Evolutionary conservation across 2,329 filamentous ascomycete genomes (phyloP), one percentile per base, ranked within the genome.

Genomic region (Aureobasidium leucospermi): DNA sequence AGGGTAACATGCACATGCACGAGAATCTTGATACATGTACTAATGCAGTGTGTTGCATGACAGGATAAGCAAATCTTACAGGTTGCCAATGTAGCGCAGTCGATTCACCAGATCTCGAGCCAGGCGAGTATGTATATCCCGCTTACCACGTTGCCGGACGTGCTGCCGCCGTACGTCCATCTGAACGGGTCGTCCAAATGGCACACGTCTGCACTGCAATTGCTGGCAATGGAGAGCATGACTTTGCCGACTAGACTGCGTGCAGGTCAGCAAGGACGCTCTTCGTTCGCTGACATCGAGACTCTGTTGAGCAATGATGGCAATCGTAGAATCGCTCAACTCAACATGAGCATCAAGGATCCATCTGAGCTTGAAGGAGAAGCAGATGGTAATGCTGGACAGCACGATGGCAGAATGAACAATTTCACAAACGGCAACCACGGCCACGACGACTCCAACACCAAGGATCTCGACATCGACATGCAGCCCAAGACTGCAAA

Each of bases 91-190:
- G 82, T 84, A 45, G 89, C 91, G 6, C 84, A 85, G 64, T 86
- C 88, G 5, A 73, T 96, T 13, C 81, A 82, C 31, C 81, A 85
- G 51, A 80, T 92, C 16, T 84, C 85, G 60, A 78, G 84, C 15
- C 84, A 90, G 61, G 85, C 88, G 1, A 90, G 89, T 6, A 80
- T 95, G 34, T 84, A 95, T 64, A 79, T 95, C 23, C 93, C 93
- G 3, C 76, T 96, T 19, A 78, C 85, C 2, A 74, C 89, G 28
- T 82, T 85, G 1, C 83, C 87, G 13, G 68, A 71, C 15, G 74
- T 71, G 38, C 65, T 87, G 29, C 85, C 87, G 1, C 65, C 71
- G 2, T 84, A 84, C 63, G 70, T 92, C 5, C 61, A 58, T 34
- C 64, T 94, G 13, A 82, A 92, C 66, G 65, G 72, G 9, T 72